Percentiles rank a stretch among this genome's conserved stretches.
These are phyloP conservation scores for Gorgonomyces haynaldii DNA, from an alignment of 192 early-diverging fungal genomes.

Conservation along the genomic window DNA sequence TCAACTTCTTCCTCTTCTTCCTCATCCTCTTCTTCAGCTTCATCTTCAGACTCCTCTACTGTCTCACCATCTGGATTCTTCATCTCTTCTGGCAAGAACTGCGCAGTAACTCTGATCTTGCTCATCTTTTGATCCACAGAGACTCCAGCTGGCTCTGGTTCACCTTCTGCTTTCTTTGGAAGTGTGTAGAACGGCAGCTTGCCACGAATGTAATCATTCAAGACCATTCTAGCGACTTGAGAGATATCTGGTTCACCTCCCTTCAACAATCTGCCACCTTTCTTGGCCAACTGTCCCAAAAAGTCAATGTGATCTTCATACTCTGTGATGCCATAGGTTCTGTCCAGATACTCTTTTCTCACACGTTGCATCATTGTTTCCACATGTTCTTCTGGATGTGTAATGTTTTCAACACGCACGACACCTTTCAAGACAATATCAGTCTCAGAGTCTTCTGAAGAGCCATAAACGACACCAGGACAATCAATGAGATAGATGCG, in stretches of 20 bases:
- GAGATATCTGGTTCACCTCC: slow-evolving; percentile 90
- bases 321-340: slow-evolving; percentile 78
- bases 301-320: slow-evolving; percentile 89
- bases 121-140: slow-evolving; percentile 77
- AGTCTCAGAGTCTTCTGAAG: slow-evolving; percentile 74
- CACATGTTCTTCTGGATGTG: slow-evolving; percentile 82
- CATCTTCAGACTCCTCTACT: slow-evolving; percentile 35
- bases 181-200: slow-evolving; percentile 89
- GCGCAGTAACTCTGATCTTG: slow-evolving; percentile 79
- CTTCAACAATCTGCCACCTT: slow-evolving; percentile 81
- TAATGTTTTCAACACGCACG: slow-evolving; percentile 84
- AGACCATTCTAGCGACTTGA: slow-evolving; percentile 89
- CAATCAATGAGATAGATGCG: slow-evolving; percentile 98
- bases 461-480: slow-evolving; percentile 90
- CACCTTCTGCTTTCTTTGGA: slow-evolving; percentile 49
- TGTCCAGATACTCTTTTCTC: slow-evolving; percentile 78
- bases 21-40: slow-evolving; percentile 14
- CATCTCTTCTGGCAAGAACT: slow-evolving; percentile 78
- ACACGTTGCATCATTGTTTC: slow-evolving; percentile 70
- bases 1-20: slow-evolving; percentile 78
- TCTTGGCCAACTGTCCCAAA: slow-evolving; percentile 73
- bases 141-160: slow-evolving; percentile 17
- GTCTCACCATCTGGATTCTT: slow-evolving; percentile 20
- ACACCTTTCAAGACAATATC: slow-evolving; percentile 97
- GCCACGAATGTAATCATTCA: slow-evolving; percentile 98